phyloP scores from a whole-genome alignment of 2,329 filamentous ascomycete genomes.

The Chaetomium sp. region DNA sequence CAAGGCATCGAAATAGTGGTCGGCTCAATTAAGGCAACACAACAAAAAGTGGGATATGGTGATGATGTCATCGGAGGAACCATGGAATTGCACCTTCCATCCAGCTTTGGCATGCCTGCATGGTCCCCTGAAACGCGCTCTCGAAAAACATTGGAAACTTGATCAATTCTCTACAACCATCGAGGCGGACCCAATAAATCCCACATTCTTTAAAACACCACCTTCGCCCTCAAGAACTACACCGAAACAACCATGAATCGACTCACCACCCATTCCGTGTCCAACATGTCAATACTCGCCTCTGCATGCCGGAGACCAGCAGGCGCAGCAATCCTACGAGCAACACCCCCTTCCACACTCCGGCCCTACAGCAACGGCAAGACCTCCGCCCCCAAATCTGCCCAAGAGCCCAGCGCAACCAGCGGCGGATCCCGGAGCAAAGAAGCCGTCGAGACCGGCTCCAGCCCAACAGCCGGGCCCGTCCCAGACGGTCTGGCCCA shows the following conservation, averaged over 20 bases:
- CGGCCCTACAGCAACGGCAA: slow-evolving; percentile 19
- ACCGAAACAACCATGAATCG: neutral
- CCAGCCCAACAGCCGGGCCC: slow-evolving; percentile 30
- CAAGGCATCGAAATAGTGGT: too few relatives aligned
- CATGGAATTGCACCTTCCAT: neutral
- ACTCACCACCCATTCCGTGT: neutral
- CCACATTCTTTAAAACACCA: neutral
- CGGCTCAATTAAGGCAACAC: too few relatives aligned
- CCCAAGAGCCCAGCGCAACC: slow-evolving; percentile 36
- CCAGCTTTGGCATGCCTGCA: too few relatives aligned
- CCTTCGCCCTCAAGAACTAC: neutral
- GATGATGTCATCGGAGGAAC: neutral
- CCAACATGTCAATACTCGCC: neutral
- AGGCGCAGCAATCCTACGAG: slow-evolving; percentile 18
- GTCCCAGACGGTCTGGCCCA: slow-evolving; percentile 39
- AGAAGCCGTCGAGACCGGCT: slow-evolving; percentile 37
- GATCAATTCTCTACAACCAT: neutral
- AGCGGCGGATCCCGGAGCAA: slow-evolving; percentile 44
- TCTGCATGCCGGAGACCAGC: slow-evolving; percentile 6
- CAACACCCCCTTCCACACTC: neutral
- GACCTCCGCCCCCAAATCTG: slow-evolving; percentile 33
- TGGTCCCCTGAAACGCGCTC: neutral
- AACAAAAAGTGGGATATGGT: neutral
- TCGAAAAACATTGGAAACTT: neutral
- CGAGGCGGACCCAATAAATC: neutral